phyloP scores from a whole-genome alignment of 2,329 filamentous ascomycete species.

The Fusarium sp. region DNA sequence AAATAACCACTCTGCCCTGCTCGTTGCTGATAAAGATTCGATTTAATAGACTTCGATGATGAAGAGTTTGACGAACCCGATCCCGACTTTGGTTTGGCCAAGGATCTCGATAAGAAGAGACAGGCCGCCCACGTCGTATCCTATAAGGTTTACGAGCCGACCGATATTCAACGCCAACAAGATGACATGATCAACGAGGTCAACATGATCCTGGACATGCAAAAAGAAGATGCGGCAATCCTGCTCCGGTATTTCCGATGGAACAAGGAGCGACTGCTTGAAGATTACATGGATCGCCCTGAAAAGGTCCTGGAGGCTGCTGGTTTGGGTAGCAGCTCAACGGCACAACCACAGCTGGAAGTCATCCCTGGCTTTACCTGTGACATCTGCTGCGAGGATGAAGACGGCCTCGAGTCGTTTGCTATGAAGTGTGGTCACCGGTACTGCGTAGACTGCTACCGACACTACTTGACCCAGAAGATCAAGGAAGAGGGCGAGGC shows the following conservation, averaged over 20 bases:
- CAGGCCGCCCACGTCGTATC: slow-evolving; percentile 85
- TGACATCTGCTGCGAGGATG: slow-evolving; percentile 97
- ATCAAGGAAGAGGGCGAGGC: slow-evolving; percentile 96
- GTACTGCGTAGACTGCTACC: slow-evolving; percentile 93
- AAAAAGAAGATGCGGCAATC: slow-evolving; percentile 90
- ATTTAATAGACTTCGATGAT: slow-evolving; percentile 63
- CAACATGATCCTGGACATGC: slow-evolving; percentile 88
- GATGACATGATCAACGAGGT: slow-evolving; percentile 89
- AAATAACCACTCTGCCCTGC: background rate
- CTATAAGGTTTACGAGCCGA: slow-evolving; percentile 83
- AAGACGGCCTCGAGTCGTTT: slow-evolving; percentile 80
- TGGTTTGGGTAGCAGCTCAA: slow-evolving; percentile 77
- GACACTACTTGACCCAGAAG: slow-evolving; percentile 91
- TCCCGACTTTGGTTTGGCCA: slow-evolving; percentile 62
- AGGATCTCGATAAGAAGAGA: slow-evolving; percentile 77
- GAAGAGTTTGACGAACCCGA: slow-evolving; percentile 70
- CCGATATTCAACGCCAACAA: slow-evolving; percentile 87
- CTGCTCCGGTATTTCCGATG: slow-evolving; percentile 89
- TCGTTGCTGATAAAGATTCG: slow-evolving; percentile 26
- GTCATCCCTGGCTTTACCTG: slow-evolving; percentile 83
- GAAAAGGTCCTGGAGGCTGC: slow-evolving; percentile 85
- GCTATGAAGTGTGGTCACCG: slow-evolving; percentile 95
- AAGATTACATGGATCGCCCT: slow-evolving; percentile 93
- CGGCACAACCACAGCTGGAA: slow-evolving; percentile 74
- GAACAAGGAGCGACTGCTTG: slow-evolving; percentile 96